Conservation (phyloP, 345 rosid genomes). For the Nephelium lappaceum region DNA sequence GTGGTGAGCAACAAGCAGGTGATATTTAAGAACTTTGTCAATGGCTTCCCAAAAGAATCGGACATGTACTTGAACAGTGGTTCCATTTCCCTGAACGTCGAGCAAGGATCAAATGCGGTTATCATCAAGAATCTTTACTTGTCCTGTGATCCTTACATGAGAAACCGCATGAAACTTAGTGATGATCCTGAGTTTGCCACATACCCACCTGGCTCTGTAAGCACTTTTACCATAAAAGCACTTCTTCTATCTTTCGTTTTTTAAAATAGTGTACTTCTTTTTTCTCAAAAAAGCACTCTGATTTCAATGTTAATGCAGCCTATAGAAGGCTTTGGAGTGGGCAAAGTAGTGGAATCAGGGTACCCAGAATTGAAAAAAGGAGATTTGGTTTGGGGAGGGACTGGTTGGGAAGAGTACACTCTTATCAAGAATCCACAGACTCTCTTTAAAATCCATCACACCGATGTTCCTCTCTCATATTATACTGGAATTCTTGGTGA, state of each 20-base stretch:
- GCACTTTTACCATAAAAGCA: not conserved
- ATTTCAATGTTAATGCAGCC: slow-evolving; percentile 2
- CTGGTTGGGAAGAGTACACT: slow-evolving; percentile 38
- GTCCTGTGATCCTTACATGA: slow-evolving; percentile 69
- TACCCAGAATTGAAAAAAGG: slow-evolving; percentile 31
- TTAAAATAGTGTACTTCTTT: not conserved
- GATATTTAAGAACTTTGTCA: slow-evolving; percentile 40
- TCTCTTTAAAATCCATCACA: slow-evolving; percentile 28
- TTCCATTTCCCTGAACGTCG: slow-evolving; percentile 31
- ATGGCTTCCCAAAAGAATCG: slow-evolving; percentile 51
- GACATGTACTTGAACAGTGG: slow-evolving; percentile 41
- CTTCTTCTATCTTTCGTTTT: not conserved
- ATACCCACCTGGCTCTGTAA: slow-evolving; percentile 40
- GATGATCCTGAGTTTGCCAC: slow-evolving; percentile 26
- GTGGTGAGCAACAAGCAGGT: slow-evolving; percentile 54
- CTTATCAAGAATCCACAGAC: slow-evolving; percentile 1
- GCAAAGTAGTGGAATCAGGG: slow-evolving; percentile 27
- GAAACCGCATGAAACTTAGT: slow-evolving; percentile 34
- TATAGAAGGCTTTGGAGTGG: slow-evolving; percentile 28
- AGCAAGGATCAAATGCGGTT: slow-evolving; percentile 28
- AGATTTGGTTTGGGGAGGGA: slow-evolving; percentile 34
- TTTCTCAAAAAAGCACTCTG: not conserved
- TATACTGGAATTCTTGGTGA: slow-evolving; percentile 31
- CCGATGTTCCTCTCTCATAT: slow-evolving; percentile 32
- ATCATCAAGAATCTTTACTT: slow-evolving; percentile 61